Evolutionary conservation across 31 red algal species (phyloP).

Genomic region (Asparagopsis taxiformis): DNA sequence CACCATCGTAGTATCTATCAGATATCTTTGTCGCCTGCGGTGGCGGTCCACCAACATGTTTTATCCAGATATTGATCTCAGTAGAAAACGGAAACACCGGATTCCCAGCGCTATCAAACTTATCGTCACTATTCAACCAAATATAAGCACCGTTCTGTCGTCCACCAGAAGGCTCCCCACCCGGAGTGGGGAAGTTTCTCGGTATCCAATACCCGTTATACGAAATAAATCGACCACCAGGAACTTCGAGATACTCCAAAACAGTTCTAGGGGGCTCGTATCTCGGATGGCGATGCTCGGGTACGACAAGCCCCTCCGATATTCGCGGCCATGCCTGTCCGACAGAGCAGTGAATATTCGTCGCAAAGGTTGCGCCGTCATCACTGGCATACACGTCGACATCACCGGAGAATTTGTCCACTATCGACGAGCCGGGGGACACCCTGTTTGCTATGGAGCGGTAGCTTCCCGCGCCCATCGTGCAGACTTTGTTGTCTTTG

Average conservation of each 20-base stretch:
- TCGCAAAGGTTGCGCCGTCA: constrained; percentile 1
- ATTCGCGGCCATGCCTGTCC: constrained; percentile 10
- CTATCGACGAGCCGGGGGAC: not conserved
- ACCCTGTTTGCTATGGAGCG: constrained; percentile 17
- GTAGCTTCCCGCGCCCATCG: not conserved
- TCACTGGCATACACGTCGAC: constrained; percentile 10
- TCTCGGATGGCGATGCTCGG: not conserved
- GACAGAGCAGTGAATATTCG: not conserved
- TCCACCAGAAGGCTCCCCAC: not conserved
- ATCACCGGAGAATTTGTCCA: not conserved
- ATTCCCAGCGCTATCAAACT: no score
- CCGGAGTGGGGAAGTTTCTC: not conserved
- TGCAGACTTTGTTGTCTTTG: no score
- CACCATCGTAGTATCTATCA: not conserved
- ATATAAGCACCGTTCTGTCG: constrained; percentile 10
- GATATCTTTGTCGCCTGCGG: not conserved
- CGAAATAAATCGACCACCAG: constrained; percentile 3
- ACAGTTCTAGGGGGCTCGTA: constrained; percentile 18
- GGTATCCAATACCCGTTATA: constrained; percentile 6
- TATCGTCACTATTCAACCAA: not conserved
- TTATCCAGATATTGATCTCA: constrained; percentile 16
- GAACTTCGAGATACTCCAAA: not conserved
- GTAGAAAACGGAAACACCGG: not conserved
- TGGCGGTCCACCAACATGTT: constrained; percentile 3
- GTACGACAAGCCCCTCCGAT: not conserved